Base-by-base conservation (phyloP, 306 rosid species). In the Phaseolus lunatus region DNA sequence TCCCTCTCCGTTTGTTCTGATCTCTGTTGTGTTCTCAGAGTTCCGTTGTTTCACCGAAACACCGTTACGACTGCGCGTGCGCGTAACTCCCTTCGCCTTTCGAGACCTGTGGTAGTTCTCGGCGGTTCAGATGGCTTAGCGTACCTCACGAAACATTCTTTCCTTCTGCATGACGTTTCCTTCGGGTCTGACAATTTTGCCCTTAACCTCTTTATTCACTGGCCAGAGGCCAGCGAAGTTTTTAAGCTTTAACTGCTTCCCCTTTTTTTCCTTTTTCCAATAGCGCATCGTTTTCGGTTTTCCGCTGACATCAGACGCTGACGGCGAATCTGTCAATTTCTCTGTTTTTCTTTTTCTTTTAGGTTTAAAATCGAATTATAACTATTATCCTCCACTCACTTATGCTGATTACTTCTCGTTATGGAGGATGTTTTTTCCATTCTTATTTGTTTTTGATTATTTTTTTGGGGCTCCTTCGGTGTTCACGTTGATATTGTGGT, bases 211-310 rank as follows among this genome's bases (percentile, higher is more conserved):
- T 19, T 41, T 39, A 3, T 29, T 68, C 13, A 23, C 33, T 14
- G 27, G 19, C 74, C 62, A n/a, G 50, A 50, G 43, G 53, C 69
- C 45, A 54, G 39, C 53, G 7, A 19, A n/a, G 62, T 47, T 67
- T 49, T 27, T 59, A 15, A 59, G 39, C 16, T 29, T 61, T 29
- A 61, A 61, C 67, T 61, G 23, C 16, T 31, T 59, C 24, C 27
- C n/a, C n/a, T 13, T 57, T 68, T 23, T 56, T 76, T 52, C 19
- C 37, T 19, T 76, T 59, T 79, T 29, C 61, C 61, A 74, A 76
- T 63, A 75, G 64, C 57, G 67, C 65, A 72, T 70, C 90, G 56
- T 82, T 80, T 81, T 84, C 84, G 67, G 62, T 43, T 66, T 71
- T 66, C 5, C 72, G 66, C 85, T 71, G 71, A 72, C 85, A 54